Evolutionary conservation across 768 basidiomycete species (phyloP).

Genomic region (Tylopilus rubrobrunneus): DNA sequence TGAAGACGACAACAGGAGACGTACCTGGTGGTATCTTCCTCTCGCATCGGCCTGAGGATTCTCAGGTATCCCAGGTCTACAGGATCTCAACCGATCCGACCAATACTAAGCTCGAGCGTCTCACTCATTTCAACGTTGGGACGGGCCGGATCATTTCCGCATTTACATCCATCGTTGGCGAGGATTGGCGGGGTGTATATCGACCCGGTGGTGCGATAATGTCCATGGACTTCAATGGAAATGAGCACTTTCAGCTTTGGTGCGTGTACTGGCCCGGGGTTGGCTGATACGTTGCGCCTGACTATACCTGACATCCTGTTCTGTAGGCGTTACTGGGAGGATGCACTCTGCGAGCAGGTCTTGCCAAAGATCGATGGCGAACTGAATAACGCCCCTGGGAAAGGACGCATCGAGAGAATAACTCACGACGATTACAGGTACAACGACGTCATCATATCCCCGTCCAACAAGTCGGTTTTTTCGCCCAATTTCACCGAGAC

Average conservation of each 20-base stretch:
- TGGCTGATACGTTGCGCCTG: background rate
- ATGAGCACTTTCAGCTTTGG: conserved; percentile 42
- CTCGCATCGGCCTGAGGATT: conserved; percentile 37
- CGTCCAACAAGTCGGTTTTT: conserved; percentile 34
- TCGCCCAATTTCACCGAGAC: background rate
- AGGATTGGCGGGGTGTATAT: conserved; percentile 39
- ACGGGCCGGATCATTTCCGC: conserved; percentile 33
- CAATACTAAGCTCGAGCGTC: conserved; percentile 27
- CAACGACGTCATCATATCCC: conserved; percentile 25
- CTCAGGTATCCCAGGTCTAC: conserved; percentile 37
- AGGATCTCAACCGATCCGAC: conserved; percentile 30
- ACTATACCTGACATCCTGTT: background rate
- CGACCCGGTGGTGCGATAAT: conserved; percentile 36
- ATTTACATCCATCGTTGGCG: conserved; percentile 33
- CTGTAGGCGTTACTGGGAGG: conserved; percentile 42
- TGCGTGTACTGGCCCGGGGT: conserved; percentile 6
- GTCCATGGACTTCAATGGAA: conserved; percentile 40
- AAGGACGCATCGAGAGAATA: conserved; percentile 39
- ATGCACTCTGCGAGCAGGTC: conserved; percentile 21
- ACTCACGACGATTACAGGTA: conserved; percentile 39
- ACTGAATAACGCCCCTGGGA: conserved; percentile 37
- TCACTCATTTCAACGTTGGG: conserved; percentile 40
- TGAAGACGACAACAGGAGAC: conserved; percentile 9
- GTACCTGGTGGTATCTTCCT: conserved; percentile 29
- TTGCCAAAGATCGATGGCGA: conserved; percentile 37